phyloP scores from a whole-genome alignment of 2,329 filamentous ascomycete species.

The Penicillium sp. region DNA sequence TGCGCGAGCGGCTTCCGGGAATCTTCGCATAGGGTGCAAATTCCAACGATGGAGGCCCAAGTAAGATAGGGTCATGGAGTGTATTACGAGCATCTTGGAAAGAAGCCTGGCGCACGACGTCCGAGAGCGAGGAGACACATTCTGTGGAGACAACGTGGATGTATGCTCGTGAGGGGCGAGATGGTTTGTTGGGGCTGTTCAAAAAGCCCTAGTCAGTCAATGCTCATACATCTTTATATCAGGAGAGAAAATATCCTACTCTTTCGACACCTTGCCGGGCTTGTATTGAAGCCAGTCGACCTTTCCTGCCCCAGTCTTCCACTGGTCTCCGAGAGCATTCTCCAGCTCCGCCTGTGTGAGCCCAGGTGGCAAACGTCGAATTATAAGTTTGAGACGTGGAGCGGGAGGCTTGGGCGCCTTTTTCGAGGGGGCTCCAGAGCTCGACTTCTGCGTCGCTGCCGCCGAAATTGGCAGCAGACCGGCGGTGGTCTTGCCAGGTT shows the following conservation, averaged over 20 bases:
- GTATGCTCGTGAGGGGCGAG: constrained; percentile 76
- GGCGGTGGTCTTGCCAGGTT: constrained; percentile 44
- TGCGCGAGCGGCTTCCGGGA: constrained; percentile 69
- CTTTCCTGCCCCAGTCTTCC: constrained; percentile 76
- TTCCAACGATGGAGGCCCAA: constrained; percentile 77
- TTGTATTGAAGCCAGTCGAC: constrained; percentile 80
- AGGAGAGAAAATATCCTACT: constrained; percentile 54
- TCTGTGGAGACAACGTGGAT: constrained; percentile 74
- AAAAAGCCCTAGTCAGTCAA: neutral
- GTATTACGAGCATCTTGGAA: constrained; percentile 84
- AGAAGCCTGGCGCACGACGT: constrained; percentile 64
- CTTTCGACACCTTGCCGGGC: constrained; percentile 74
- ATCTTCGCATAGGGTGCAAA: constrained; percentile 81
- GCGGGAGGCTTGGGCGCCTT: constrained; percentile 46
- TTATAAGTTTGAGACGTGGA: constrained; percentile 76
- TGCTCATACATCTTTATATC: neutral
- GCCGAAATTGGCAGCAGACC: constrained; percentile 55
- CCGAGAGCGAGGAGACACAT: constrained; percentile 65
- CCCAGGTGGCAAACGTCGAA: constrained; percentile 81
- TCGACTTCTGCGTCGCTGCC: constrained; percentile 47
- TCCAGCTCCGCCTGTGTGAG: constrained; percentile 78
- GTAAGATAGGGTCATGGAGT: constrained; percentile 66
- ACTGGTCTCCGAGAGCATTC: constrained; percentile 70
- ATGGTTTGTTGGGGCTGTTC: constrained; percentile 75
- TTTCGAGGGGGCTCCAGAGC: constrained; percentile 46